phyloP scores from a whole-genome alignment of 2,329 filamentous ascomycete species.

The Fusarium sp. region DNA sequence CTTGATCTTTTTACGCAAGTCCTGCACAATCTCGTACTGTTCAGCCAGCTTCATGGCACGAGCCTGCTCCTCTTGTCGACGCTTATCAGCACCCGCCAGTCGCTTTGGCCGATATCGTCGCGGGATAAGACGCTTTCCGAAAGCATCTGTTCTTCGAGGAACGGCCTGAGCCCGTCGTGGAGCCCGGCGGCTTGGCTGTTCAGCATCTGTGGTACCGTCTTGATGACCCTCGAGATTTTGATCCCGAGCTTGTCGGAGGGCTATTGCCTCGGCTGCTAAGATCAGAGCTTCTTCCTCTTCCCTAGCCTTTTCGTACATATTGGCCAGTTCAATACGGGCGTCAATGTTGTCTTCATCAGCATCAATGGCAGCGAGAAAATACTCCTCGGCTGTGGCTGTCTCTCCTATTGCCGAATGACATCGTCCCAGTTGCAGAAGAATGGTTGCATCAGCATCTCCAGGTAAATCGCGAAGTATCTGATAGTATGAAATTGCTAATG shows the following conservation, averaged over 20 bases:
- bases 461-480: constrained; percentile 64
- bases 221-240: constrained; percentile 30
- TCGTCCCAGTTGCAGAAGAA: constrained; percentile 69
- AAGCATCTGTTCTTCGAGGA: constrained; percentile 16
- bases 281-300: constrained; percentile 82
- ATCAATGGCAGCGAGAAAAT: constrained; percentile 80
- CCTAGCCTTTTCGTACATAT: constrained; percentile 82
- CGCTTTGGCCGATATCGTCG: constrained; percentile 61
- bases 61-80: constrained; percentile 59
- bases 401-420: constrained; percentile 77
- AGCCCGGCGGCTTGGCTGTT: constrained; percentile 20
- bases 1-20: constrained; percentile 57
- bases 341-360: constrained; percentile 79
- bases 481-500: constrained; percentile 66
- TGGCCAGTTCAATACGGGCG: constrained; percentile 82
- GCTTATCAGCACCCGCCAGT: constrained; percentile 59
- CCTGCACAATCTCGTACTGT: constrained; percentile 60
- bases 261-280: constrained; percentile 80
- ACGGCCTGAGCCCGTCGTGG: constrained; percentile 24
- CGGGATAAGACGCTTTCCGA: constrained; percentile 49
- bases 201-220: not conserved
- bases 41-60: constrained; percentile 55
- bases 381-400: constrained; percentile 78
- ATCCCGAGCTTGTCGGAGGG: constrained; percentile 66
- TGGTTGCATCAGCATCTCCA: constrained; percentile 63